Evolutionary conservation across 78 protist genomes (phyloP).

Genomic region (Acrasis kona): DNA sequence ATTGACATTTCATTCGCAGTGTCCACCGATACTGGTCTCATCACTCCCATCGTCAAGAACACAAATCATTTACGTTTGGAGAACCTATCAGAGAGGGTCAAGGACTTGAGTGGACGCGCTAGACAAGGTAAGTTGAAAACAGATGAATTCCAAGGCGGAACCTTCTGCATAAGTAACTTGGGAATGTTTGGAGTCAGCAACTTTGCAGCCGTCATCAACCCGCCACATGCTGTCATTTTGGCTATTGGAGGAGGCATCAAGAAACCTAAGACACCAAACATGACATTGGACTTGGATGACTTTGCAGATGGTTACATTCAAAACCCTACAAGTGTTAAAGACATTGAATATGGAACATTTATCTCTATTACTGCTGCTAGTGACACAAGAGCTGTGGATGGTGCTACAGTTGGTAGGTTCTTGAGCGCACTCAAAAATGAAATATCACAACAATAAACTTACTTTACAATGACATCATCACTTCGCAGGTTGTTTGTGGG

Average conservation of each 20-base stretch:
- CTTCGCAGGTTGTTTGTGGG: too few species aligned
- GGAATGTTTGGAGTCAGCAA: neutral
- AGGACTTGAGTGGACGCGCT: neutral
- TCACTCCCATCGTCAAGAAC: neutral
- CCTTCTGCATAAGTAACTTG: neutral
- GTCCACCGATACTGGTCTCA: neutral
- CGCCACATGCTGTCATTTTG: neutral
- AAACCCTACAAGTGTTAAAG: too few species aligned
- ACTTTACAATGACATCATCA: too few species aligned
- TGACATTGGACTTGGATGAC: neutral
- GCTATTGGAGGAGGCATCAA: too few species aligned
- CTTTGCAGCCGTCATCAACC: conserved; percentile 1
- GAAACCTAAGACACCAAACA: neutral
- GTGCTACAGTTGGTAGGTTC: too few species aligned
- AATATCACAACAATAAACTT: too few species aligned
- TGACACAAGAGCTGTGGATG: conserved; percentile 91
- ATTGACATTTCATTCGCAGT: neutral
- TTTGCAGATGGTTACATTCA: neutral
- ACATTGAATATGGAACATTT: too few species aligned
- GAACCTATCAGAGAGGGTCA: too few species aligned
- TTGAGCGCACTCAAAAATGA: too few species aligned
- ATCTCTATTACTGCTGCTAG: conserved; percentile 66
- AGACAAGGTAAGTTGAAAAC: neutral
- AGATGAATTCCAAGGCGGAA: neutral
- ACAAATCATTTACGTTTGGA: too few species aligned